These are phyloP conservation scores for Misopates orontium DNA, from an alignment of 257 asterid genomes.

Conservation along the genomic window DNA sequence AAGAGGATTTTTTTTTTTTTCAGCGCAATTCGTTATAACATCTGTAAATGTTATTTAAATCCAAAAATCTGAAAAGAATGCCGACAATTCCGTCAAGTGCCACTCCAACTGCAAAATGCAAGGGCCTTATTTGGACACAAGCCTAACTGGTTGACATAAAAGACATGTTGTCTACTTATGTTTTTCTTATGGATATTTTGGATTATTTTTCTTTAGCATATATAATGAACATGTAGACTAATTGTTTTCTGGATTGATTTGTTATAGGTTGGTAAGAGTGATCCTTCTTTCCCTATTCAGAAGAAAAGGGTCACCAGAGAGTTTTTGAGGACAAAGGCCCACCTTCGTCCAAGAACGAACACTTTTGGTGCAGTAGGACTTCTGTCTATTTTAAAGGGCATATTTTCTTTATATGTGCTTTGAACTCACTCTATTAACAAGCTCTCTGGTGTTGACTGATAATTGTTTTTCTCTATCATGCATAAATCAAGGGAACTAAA, in stretches of 20 bases:
- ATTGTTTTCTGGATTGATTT: slow-evolving; percentile 17
- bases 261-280: slow-evolving; percentile 76
- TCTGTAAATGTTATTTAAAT: slow-evolving; percentile 3
- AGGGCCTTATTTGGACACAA: background rate
- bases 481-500: too few species aligned
- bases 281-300: slow-evolving; percentile 93
- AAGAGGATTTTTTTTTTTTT: too few species aligned
- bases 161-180: slow-evolving; percentile 22
- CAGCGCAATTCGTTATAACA: too few species aligned
- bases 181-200: background rate
- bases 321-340: slow-evolving; percentile 95
- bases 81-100: slow-evolving; percentile 16
- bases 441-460: too few species aligned
- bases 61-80: slow-evolving; percentile 12
- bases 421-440: too few species aligned
- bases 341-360: slow-evolving; percentile 97
- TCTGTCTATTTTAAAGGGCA: slow-evolving; percentile 21
- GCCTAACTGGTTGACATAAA: slow-evolving; percentile 12
- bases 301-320: slow-evolving; percentile 95
- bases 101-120: slow-evolving; percentile 10
- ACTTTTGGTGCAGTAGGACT: slow-evolving; percentile 92
- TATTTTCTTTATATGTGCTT: slow-evolving; percentile 6
- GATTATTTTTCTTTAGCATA: slow-evolving; percentile 12
- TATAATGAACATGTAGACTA: slow-evolving; percentile 13
- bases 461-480: too few species aligned